These are phyloP conservation scores for Polygonum maritimum DNA, from an alignment of 148 eudicot genomes.

Conservation along the genomic window DNA sequence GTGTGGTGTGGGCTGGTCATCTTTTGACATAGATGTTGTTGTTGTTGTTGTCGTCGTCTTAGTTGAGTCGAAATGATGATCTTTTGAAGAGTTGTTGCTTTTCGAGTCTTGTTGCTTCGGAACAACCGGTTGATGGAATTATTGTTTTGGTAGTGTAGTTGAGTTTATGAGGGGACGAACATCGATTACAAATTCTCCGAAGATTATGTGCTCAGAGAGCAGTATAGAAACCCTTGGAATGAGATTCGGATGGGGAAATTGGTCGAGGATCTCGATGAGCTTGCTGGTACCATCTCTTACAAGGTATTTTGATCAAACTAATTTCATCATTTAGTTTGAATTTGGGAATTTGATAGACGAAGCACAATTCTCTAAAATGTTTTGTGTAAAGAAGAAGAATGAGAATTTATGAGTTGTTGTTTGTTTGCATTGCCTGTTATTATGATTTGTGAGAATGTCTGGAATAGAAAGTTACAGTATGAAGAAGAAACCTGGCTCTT, in stretches of 20 bases:
- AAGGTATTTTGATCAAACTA: slow-evolving; percentile 33
- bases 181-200: too few species aligned
- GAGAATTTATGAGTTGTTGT: too few species aligned
- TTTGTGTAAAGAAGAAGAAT: neutral
- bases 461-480: neutral
- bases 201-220: slow-evolving; percentile 76
- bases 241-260: slow-evolving; percentile 71
- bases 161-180: too few species aligned
- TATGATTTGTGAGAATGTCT: neutral
- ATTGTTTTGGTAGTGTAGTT: too few species aligned
- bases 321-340: neutral
- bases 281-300: slow-evolving; percentile 82
- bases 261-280: slow-evolving; percentile 91
- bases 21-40: neutral
- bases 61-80: slow-evolving; percentile 29
- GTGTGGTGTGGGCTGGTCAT: neutral
- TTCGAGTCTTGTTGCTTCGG: slow-evolving; percentile 47
- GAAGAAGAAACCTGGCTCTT: neutral
- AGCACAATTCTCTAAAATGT: neutral
- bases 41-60: slow-evolving; percentile 8
- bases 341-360: neutral
- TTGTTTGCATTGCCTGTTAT: too few species aligned
- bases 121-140: slow-evolving; percentile 34
- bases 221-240: slow-evolving; percentile 92
- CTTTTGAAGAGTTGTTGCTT: slow-evolving; percentile 25